Percentiles rank a stretch among this genome's conserved stretches.
Conservation (phyloP, 2,329 filamentous ascomycete genomes). For the Hymenoscyphus albidus region DNA sequence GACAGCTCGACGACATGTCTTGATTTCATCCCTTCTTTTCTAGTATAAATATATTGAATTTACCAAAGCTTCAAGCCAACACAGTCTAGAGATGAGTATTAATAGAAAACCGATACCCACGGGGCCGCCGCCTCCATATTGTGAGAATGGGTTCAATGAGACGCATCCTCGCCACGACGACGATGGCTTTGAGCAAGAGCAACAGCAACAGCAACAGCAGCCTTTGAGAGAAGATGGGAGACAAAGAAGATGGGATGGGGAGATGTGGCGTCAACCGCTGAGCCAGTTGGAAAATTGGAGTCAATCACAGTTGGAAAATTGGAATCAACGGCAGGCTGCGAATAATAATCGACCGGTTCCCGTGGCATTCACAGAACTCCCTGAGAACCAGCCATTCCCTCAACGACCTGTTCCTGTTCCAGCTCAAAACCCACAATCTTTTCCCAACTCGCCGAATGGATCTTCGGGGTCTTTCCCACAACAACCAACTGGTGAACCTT, state of each 20-base stretch:
- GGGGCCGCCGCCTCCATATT: neutral
- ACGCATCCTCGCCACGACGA: neutral
- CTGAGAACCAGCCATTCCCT: neutral
- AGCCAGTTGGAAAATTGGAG: neutral
- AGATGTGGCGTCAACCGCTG: neutral
- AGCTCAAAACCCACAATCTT: neutral
- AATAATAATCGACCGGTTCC: too few species aligned
- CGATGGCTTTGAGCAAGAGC: neutral
- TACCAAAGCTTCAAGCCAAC: neutral
- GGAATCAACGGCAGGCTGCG: too few species aligned
- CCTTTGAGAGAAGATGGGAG: neutral
- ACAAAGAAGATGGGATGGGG: neutral
- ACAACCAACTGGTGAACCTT: neutral
- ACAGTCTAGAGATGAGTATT: neutral
- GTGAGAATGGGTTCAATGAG: neutral
- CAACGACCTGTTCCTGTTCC: neutral
- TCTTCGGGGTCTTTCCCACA: neutral
- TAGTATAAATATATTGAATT: neutral
- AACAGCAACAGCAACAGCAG: neutral
- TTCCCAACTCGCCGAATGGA: neutral
- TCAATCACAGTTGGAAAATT: neutral
- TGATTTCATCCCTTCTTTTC: neutral
- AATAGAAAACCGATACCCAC: neutral
- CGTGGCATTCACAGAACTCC: neutral
- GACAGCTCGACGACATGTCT: slow-evolving; percentile 6